Evolutionary conservation across 225 moss, liverwort and hornwort species (phyloP).

Genomic region (Sphagnum tenellum): DNA sequence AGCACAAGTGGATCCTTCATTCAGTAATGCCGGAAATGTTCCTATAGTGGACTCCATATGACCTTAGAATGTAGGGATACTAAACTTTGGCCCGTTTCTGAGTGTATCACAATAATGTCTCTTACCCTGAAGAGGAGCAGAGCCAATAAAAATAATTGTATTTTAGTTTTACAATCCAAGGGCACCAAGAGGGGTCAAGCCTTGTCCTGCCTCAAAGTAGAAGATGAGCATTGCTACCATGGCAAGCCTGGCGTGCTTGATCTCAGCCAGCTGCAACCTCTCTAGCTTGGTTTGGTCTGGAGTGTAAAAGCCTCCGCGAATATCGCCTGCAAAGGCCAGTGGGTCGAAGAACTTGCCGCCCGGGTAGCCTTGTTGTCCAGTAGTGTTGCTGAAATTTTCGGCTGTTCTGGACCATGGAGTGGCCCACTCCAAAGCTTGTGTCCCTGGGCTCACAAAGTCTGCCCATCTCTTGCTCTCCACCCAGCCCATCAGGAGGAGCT

Average conservation of each 20-base stretch:
- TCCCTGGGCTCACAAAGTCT: slow-evolving; percentile 73
- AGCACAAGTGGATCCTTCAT: too few relatives aligned
- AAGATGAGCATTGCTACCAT: slow-evolving; percentile 94
- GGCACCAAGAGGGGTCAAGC: slow-evolving; percentile 64
- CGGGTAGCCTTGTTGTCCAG: slow-evolving; percentile 85
- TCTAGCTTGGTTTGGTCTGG: slow-evolving; percentile 60
- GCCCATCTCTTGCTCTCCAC: slow-evolving; percentile 98
- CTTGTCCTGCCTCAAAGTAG: slow-evolving; percentile 93
- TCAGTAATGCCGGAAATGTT: too few relatives aligned
- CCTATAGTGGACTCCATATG: too few relatives aligned
- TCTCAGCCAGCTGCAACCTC: slow-evolving; percentile 93
- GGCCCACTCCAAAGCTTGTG: slow-evolving; percentile 86
- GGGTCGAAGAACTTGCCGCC: slow-evolving; percentile 99
- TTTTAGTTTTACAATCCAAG: slow-evolving; percentile 44
- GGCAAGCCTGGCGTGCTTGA: slow-evolving; percentile 93
- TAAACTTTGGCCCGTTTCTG: too few relatives aligned
- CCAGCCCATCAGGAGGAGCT: slow-evolving; percentile 95
- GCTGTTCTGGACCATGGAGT: slow-evolving; percentile 94
- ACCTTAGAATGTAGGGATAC: too few relatives aligned
- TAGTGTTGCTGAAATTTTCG: slow-evolving; percentile 81
- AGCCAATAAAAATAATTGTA: too few relatives aligned
- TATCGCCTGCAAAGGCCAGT: slow-evolving; percentile 51
- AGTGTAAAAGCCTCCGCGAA: slow-evolving; percentile 48
- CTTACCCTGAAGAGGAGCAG: too few relatives aligned
- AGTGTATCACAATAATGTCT: too few relatives aligned